A percentile compares a stretch with the other conserved stretches of the same genome.
Conservation (phyloP, 139 green algal species). For the Chlamydomonas sphaeroides region DNA sequence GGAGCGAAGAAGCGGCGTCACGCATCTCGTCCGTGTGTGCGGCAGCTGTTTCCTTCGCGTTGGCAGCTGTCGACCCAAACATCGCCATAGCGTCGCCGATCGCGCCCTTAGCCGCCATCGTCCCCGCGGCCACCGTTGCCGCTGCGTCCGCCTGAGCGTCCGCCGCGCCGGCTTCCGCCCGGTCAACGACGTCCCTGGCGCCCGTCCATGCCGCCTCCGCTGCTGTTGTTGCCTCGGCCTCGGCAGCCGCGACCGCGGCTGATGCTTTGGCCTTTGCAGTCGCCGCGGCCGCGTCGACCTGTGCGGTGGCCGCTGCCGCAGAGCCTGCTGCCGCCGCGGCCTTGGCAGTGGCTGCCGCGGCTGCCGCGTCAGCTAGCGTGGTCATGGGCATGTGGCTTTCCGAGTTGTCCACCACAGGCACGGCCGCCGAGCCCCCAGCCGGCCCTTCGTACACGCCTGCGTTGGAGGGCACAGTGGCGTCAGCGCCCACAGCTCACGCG, state of each 20-base stretch:
- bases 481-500: too few relatives aligned
- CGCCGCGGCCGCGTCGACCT: background rate
- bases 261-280: background rate
- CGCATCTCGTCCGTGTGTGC: too few relatives aligned
- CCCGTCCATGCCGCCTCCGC: background rate
- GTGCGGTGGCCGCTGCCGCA: background rate
- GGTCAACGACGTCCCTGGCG: background rate
- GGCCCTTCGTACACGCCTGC: slow-evolving; percentile 1
- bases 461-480: background rate
- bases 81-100: background rate
- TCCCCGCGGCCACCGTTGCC: too few relatives aligned
- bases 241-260: background rate
- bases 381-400: background rate
- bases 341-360: background rate
- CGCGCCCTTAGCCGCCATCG: too few relatives aligned
- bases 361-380: background rate
- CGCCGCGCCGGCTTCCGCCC: too few relatives aligned
- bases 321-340: background rate
- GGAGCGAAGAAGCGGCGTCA: too few relatives aligned
- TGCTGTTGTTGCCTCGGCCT: background rate
- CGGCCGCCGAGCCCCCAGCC: background rate
- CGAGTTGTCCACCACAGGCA: too few relatives aligned
- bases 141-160: too few relatives aligned
- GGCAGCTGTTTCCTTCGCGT: too few relatives aligned
- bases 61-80: background rate